Evolutionary conservation across 75 land plant species (phyloP).

Genomic region (Larix kaempferi): DNA sequence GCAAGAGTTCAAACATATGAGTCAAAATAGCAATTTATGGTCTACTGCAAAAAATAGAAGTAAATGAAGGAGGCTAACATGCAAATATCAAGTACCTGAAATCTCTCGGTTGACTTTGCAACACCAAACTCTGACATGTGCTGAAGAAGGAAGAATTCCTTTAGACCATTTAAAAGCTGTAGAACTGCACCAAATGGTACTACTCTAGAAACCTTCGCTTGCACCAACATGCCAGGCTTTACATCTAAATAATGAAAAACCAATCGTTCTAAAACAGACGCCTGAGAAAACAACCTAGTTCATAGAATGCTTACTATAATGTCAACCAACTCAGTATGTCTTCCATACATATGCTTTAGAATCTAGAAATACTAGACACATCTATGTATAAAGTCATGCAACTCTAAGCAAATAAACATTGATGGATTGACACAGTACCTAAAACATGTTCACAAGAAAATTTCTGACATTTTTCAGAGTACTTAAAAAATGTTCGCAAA

Average conservation of each 20-base stretch:
- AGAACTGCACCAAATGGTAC: constrained; percentile 78
- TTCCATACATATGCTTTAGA: no score
- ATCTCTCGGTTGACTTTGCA: constrained; percentile 69
- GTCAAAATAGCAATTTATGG: no score
- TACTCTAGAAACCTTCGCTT: constrained; percentile 61
- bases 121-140: constrained; percentile 95
- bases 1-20: no score
- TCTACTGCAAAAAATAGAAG: no score
- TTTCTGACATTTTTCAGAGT: no score
- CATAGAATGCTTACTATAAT: background rate
- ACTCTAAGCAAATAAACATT: no score
- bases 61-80: no score
- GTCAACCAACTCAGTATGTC: no score
- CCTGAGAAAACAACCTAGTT: constrained; percentile 33
- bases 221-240: constrained; percentile 83
- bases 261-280: constrained; percentile 68
- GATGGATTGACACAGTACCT: no score
- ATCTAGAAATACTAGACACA: no score
- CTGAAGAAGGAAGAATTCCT: constrained; percentile 83
- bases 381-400: no score
- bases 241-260: constrained; percentile 80
- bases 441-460: no score
- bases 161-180: constrained; percentile 78
- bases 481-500: constrained; percentile 20
- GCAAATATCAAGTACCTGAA: constrained; percentile 49